Evolutionary conservation across 805 yeast species (phyloP).

Genomic region (Myxozyma vanderwaltii): DNA sequence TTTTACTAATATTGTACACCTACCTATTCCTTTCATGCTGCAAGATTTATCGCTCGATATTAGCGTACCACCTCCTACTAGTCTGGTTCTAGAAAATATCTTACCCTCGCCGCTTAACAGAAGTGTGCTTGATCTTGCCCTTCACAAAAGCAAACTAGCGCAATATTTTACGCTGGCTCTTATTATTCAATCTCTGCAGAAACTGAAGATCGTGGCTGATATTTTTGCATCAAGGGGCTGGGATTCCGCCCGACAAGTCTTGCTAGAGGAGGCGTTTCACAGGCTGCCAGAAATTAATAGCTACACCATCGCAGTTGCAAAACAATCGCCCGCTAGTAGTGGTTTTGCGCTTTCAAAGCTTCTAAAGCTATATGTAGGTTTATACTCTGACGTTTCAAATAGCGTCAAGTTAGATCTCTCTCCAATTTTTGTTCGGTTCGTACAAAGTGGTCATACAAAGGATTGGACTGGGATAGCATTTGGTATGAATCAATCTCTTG

Average conservation of each 20-base stretch:
- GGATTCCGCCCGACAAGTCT: slow-evolving; percentile 42
- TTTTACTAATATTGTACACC: slow-evolving; percentile 58
- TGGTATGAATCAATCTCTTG: slow-evolving; percentile 1
- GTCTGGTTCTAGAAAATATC: slow-evolving; percentile 55
- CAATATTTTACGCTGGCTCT: slow-evolving; percentile 67
- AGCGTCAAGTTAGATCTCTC: slow-evolving; percentile 14
- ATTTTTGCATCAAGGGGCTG: slow-evolving; percentile 48
- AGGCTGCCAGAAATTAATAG: slow-evolving; percentile 43
- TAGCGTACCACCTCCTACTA: slow-evolving; percentile 41
- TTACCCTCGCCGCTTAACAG: slow-evolving; percentile 67
- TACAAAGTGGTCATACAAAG: background rate
- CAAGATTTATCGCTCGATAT: background rate
- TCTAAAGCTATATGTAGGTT: slow-evolving; percentile 6
- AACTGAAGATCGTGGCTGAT: slow-evolving; percentile 49
- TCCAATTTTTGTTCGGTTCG: slow-evolving; percentile 2
- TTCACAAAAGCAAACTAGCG: slow-evolving; percentile 49
- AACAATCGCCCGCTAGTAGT: background rate
- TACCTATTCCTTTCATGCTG: slow-evolving; percentile 53
- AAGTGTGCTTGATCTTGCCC: slow-evolving; percentile 57
- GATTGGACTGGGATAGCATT: background rate
- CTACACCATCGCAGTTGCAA: slow-evolving; percentile 14
- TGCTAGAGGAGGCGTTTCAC: slow-evolving; percentile 44
- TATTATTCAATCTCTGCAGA: slow-evolving; percentile 55
- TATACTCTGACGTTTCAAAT: slow-evolving; percentile 10
- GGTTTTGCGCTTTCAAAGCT: slow-evolving; percentile 13